phyloP scores from a whole-genome alignment of 352 stramenopile species.

The Pythium periplocum region DNA sequence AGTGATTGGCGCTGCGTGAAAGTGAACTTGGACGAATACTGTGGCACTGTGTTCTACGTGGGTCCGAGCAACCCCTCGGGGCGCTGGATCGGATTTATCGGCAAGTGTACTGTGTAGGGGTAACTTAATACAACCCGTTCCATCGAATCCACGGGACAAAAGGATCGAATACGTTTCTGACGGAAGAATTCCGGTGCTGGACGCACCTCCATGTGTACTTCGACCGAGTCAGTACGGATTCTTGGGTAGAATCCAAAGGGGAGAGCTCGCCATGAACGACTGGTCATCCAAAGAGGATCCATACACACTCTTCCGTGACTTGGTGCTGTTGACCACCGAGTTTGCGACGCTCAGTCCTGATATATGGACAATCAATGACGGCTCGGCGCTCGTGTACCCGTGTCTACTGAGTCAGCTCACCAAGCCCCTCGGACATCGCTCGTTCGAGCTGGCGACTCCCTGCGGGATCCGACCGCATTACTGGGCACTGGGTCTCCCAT shows the following conservation, averaged over 20 bases:
- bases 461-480: slow-evolving; percentile 2
- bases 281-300: not conserved
- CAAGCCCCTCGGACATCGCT: not conserved
- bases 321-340: slow-evolving; percentile 1
- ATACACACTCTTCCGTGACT: slow-evolving; percentile 1
- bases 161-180: not conserved
- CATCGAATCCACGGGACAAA: no score
- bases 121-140: no score
- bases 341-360: not conserved
- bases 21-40: not conserved
- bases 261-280: not conserved
- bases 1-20: not conserved
- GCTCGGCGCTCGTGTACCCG: not conserved
- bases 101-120: no score
- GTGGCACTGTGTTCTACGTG: no score
- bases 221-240: not conserved
- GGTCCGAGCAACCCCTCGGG: no score
- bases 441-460: not conserved
- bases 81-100: no score
- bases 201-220: not conserved
- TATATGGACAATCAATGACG: not conserved
- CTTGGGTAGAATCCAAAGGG: not conserved
- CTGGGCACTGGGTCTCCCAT: not conserved
- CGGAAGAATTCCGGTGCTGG: not conserved
- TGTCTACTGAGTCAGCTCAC: slow-evolving; percentile 1